phyloP scores from a whole-genome alignment of 805 yeast species.

The Teunomyces cretensis region DNA sequence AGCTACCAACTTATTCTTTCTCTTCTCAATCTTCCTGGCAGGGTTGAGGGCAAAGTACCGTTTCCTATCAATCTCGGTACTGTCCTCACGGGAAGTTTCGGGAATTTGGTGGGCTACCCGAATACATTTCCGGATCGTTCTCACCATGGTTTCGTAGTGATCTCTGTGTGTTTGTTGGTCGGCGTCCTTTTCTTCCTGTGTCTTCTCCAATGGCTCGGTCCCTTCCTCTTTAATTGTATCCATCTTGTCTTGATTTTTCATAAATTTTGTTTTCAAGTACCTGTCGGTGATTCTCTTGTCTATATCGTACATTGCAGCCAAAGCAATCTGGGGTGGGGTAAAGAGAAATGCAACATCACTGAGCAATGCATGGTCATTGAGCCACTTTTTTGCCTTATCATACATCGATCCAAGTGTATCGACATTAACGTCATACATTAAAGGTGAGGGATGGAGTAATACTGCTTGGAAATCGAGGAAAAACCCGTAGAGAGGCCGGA shows the following conservation, averaged over 20 bases:
- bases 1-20: constrained; percentile 21
- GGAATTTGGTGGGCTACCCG: constrained; percentile 40
- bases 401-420: constrained; percentile 65
- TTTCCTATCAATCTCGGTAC: constrained; percentile 61
- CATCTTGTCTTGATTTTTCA: constrained; percentile 8
- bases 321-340: constrained; percentile 95
- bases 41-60: constrained; percentile 66
- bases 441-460: constrained; percentile 42
- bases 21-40: constrained; percentile 47
- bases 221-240: background rate
- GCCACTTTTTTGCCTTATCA: constrained; percentile 64
- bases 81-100: constrained; percentile 58
- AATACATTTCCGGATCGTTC: constrained; percentile 50
- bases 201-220: constrained; percentile 11
- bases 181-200: constrained; percentile 9
- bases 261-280: constrained; percentile 66
- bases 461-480: constrained; percentile 80
- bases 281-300: constrained; percentile 63
- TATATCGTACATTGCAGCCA: constrained; percentile 73
- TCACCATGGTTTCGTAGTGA: constrained; percentile 45
- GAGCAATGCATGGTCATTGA: constrained; percentile 61
- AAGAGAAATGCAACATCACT: constrained; percentile 75
- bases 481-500: constrained; percentile 89
- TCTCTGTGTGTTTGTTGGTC: constrained; percentile 16
- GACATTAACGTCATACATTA: constrained; percentile 44